Percentiles rank a stretch among this genome's conserved stretches.
These are phyloP conservation scores for Petrea volubilis DNA, from an alignment of 257 asterid species.

Conservation along the genomic window DNA sequence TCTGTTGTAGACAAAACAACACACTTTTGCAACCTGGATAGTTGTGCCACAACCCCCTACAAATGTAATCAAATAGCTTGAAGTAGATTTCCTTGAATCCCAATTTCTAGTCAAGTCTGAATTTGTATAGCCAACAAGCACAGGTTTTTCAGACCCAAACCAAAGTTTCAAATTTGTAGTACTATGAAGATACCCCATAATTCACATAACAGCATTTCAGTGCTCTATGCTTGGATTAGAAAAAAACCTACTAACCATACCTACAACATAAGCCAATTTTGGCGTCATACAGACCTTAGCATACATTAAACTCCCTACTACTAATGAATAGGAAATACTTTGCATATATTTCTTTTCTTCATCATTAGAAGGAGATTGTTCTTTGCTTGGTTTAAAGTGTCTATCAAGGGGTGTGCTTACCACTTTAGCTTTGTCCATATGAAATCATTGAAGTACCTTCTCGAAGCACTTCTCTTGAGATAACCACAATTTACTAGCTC, in stretches of 20 bases:
- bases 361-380: neutral
- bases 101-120: neutral
- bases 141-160: too few relatives aligned
- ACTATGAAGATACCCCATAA: neutral
- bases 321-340: too few relatives aligned
- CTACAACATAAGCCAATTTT: too few relatives aligned
- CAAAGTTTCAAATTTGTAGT: too few relatives aligned
- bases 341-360: neutral
- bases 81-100: too few relatives aligned
- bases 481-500: too few relatives aligned
- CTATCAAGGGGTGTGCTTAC: neutral
- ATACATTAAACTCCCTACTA: too few relatives aligned
- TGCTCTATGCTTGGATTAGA: neutral
- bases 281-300: too few relatives aligned
- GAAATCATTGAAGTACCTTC: neutral
- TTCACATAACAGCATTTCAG: neutral
- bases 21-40: neutral
- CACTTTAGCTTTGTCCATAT: neutral
- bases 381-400: neutral
- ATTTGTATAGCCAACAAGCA: neutral
- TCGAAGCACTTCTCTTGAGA: too few relatives aligned
- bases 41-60: neutral
- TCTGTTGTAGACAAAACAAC: neutral
- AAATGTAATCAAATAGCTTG: too few relatives aligned
- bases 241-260: neutral